These are phyloP conservation scores for Crithidia bombi DNA, from an alignment of 208 protist species.

Conservation along the genomic window DNA sequence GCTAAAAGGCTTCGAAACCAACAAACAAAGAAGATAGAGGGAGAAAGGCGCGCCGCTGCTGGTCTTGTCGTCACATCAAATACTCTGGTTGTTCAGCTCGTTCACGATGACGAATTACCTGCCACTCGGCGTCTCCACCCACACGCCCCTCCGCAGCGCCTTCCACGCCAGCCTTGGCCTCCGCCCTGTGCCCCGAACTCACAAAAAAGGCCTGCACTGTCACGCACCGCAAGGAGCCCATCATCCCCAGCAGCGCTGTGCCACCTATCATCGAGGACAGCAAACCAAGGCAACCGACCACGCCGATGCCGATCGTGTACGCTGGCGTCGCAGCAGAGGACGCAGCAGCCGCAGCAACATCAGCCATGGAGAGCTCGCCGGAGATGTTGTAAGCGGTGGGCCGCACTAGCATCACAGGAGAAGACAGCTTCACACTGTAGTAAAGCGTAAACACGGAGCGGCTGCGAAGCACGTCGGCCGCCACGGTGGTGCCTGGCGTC, in stretches of 20 bases:
- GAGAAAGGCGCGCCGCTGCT: background rate
- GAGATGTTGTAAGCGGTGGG: background rate
- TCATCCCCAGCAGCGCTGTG: conserved; percentile 25
- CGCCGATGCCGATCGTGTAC: conserved; percentile 6
- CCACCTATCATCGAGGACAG: conserved; percentile 25
- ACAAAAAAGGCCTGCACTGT: conserved; percentile 23
- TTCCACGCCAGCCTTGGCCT: background rate
- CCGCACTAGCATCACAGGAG: background rate
- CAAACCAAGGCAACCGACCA: conserved; percentile 24
- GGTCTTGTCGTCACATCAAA: background rate
- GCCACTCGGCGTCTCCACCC: background rate
- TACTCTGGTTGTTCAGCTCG: background rate
- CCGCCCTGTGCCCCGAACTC: background rate
- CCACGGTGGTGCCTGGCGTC: background rate
- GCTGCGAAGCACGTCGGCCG: background rate
- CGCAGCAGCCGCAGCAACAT: background rate
- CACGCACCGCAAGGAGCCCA: conserved; percentile 23
- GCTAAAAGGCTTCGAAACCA: background rate
- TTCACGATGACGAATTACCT: background rate
- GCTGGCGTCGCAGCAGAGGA: background rate
- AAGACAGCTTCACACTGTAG: background rate
- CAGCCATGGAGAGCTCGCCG: background rate
- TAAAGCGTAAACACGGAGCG: conserved; percentile 18
- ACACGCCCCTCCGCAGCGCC: background rate
- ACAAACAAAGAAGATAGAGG: background rate